Percentiles rank a stretch among this genome's conserved stretches.
phyloP scores from a whole-genome alignment of 2,329 filamentous ascomycete genomes.

The Coleophoma crateriformis region DNA sequence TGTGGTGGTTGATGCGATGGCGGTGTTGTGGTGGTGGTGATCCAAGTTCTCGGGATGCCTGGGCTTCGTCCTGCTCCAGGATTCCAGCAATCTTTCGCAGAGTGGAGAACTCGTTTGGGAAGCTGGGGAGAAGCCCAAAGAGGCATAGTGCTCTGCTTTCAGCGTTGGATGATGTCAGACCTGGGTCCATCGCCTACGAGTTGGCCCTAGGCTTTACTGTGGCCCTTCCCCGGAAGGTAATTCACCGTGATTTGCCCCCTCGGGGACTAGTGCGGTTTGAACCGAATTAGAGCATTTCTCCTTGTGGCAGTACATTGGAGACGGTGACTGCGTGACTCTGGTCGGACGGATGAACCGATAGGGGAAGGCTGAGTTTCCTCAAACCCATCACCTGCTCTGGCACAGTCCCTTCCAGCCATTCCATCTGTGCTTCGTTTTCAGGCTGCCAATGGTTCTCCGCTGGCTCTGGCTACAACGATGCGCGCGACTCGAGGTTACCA shows the following conservation, averaged over 20 bases:
- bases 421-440: too few relatives aligned
- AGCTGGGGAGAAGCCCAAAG: background rate
- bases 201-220: background rate
- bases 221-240: slow-evolving; percentile 5
- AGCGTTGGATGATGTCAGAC: background rate
- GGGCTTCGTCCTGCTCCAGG: slow-evolving; percentile 1
- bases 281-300: background rate
- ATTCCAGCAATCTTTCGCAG: background rate
- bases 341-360: background rate
- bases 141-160: background rate
- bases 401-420: slow-evolving; percentile 3
- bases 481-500: background rate
- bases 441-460: too few relatives aligned
- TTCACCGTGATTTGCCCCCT: slow-evolving; percentile 1
- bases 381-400: slow-evolving; percentile 7
- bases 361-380: slow-evolving; percentile 2
- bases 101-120: background rate
- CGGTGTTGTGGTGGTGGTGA: slow-evolving; percentile 3
- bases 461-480: background rate
- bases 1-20: slow-evolving; percentile 3
- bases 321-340: background rate
- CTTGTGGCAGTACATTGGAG: background rate
- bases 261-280: background rate
- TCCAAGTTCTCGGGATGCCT: slow-evolving; percentile 14
- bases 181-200: background rate